These are phyloP conservation scores for Argentina anserina DNA, from an alignment of 306 rosid genomes.

Conservation along the genomic window DNA sequence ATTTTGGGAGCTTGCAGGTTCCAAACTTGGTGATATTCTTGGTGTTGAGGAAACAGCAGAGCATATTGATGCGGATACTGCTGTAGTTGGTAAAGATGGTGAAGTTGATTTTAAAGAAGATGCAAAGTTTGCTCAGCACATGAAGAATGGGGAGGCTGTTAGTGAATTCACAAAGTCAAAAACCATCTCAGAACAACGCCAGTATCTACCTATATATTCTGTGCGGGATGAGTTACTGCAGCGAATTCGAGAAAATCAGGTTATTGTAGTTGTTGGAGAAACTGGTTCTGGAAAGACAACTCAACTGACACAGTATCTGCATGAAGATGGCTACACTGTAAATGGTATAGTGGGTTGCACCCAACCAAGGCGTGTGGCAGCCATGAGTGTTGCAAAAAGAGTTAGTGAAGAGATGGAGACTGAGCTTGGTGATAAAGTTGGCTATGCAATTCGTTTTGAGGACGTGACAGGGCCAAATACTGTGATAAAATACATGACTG, in stretches of 20 bases:
- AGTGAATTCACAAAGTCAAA: constrained; percentile 87
- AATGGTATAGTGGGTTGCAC: constrained; percentile 88
- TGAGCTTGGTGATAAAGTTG: constrained; percentile 84
- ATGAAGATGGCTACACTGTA: constrained; percentile 84
- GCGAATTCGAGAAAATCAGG: constrained; percentile 89
- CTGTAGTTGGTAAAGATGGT: constrained; percentile 69
- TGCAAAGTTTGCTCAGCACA: constrained; percentile 86
- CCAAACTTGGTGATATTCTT: constrained; percentile 89
- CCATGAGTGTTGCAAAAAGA: constrained; percentile 99
- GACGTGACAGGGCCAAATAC: constrained; percentile 91
- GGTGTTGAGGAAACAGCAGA: constrained; percentile 91
- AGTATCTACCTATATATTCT: constrained; percentile 84
- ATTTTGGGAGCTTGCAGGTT: constrained; percentile 98
- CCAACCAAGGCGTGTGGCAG: constrained; percentile 99
- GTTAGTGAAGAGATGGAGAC: constrained; percentile 99
- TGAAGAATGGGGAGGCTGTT: constrained; percentile 86
- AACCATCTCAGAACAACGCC: constrained; percentile 75
- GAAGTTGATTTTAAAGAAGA: constrained; percentile 93
- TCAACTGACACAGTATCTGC: constrained; percentile 90
- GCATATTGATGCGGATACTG: constrained; percentile 94
- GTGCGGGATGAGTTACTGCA: constrained; percentile 84
- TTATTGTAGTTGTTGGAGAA: constrained; percentile 92
- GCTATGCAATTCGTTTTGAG: constrained; percentile 96
- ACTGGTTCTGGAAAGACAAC: constrained; percentile 99
- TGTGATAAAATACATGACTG: constrained; percentile 92